Evolutionary conservation across 441 rosid species (phyloP), one percentile per base, ranked within the genome.

Genomic region (Erodium texanum): DNA sequence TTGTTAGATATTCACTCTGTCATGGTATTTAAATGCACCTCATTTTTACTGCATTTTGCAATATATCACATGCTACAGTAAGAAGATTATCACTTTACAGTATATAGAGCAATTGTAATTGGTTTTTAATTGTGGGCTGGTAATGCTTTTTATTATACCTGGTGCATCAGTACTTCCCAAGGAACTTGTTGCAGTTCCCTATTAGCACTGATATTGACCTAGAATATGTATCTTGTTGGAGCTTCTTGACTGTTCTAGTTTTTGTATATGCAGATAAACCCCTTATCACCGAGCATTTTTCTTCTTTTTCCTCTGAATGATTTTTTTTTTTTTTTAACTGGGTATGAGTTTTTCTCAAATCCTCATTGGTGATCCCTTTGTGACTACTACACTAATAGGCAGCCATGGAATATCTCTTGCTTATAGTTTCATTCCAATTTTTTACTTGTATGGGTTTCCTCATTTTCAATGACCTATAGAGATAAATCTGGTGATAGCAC

Each of bases 1-100:
- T 65, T 69, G 66, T 61, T 65, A 32, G 36, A 45, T 58, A 38
- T 71, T 12, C 54, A 24, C 38, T 59, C 65, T 58, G 32, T 45
- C 7, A 27, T 66, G 23, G 3, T 54, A 8, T 43, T 43, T 43
- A n/a, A 43, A 43, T 1, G 11, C 14, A 56, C 18, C 12, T n/a
- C 7, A 11, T 7, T 73, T 27, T 50, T 56, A 8, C 16, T 58
- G 43, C 22, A 56, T 56, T 56, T 56, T 5, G 24, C 20, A 20
- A 19, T 56, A 19, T 22, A 20, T 56, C 14, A 56, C 12, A 56
- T 56, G 24, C 8, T 20, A 56, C 62, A 56, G 23, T 23, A 56
- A 56, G 5, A 34, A 34, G 27, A 56, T 19, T 11, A 19, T 56
- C 62, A 7, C 11, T 14, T 56, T 56, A 56, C 14, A 56, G 62